Base-by-base conservation (phyloP, 768 basidiomycete genomes). In the Suillus subalutaceus region DNA sequence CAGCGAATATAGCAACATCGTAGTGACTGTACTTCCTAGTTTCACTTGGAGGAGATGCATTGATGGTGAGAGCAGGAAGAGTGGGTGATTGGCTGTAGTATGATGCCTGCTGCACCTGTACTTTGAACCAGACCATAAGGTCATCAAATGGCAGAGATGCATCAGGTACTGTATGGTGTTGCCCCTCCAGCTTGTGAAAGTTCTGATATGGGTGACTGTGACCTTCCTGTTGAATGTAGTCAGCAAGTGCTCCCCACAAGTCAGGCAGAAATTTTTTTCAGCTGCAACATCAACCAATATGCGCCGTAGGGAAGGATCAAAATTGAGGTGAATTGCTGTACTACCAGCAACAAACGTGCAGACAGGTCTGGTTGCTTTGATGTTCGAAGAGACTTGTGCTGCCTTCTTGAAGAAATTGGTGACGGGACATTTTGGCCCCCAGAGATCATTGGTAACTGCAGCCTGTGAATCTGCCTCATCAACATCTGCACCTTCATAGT, bases 101-200 rank as follows among this genome's bases (percentile, higher is more conserved):
- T 0, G 70, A 62, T 37, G 58, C 73, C 9, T 68, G 55, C 63
- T 79, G 77, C 20, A 79, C 41, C 0, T 64, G 63, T 6, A 75
- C 46, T 16, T 64, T 67, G 20, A 66, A 69, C 78, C 78, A 79
- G 10, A 78, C 66, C 50, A 75, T 65, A 26, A 78, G 64, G 41
- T 72, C 60, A 7, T 63, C 38, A 65, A 77, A 75, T 20, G 76
- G 75, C 3, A 78, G 72, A 38, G 57, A 35, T 3, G 38, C 43
- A 46, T 30, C 26, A 40, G 35, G 41, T 2, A 38, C 35, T 8
- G 63, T 23, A 8, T 16, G 30, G 20, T 67, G 37, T 32, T 64
- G 59, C 2, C 70, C 68, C 5, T 66, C 58, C 35, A 63, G 43
- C n/a, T 5, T 7, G 57, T 65, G 65, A 20, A 63, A 20, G 16